Evolutionary conservation across 768 basidiomycete species (phyloP).

Genomic region (Tremella fuciformis): DNA sequence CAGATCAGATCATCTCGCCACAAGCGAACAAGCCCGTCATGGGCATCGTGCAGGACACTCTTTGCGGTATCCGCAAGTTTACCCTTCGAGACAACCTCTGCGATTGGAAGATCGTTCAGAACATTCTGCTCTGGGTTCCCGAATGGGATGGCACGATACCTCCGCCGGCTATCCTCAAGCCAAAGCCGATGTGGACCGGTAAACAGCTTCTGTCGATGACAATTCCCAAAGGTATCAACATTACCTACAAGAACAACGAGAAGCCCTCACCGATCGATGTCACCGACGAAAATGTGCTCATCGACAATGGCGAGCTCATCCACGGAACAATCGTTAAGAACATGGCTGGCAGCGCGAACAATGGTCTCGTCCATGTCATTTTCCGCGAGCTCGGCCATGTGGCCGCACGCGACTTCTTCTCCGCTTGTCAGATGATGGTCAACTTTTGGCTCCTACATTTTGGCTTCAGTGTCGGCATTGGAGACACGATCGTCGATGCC

Average conservation of each 20-base stretch:
- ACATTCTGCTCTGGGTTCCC: conserved; percentile 95
- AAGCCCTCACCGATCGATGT: conserved; percentile 78
- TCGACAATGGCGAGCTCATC: conserved; percentile 94
- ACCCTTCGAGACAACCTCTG: conserved; percentile 92
- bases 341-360: conserved; percentile 87
- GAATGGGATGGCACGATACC: conserved; percentile 95
- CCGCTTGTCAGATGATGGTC: conserved; percentile 89
- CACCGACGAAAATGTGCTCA: conserved; percentile 88
- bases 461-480: conserved; percentile 98
- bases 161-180: conserved; percentile 89
- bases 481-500: conserved; percentile 92
- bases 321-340: conserved; percentile 97
- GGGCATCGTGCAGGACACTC: conserved; percentile 98
- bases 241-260: conserved; percentile 57
- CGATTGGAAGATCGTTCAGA: conserved; percentile 94
- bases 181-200: conserved; percentile 95
- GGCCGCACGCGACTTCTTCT: conserved; percentile 82
- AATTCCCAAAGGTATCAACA: conserved; percentile 92
- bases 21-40: conserved; percentile 99
- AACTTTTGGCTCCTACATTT: conserved; percentile 99
- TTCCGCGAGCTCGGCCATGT: conserved; percentile 98
- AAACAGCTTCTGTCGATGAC: conserved; percentile 91
- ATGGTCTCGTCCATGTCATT: conserved; percentile 91
- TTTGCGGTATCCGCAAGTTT: conserved; percentile 95
- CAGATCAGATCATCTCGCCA: conserved; percentile 84